Evolutionary conservation across 2,329 filamentous ascomycete genomes (phyloP).

Genomic region (Fusarium metavorans): DNA sequence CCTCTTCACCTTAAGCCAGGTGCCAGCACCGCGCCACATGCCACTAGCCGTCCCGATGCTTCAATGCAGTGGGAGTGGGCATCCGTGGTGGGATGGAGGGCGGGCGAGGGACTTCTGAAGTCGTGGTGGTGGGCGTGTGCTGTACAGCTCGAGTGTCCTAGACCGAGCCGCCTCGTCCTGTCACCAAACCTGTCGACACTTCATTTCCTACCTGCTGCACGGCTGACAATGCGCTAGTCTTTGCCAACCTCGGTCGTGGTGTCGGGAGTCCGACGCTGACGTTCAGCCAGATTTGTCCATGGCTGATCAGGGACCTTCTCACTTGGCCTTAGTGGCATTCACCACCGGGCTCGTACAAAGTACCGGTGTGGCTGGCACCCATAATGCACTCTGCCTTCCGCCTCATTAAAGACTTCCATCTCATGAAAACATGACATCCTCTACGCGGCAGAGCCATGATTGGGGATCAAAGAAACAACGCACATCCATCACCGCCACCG

Average conservation of each 20-base stretch:
- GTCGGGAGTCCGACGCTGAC: conserved; percentile 32
- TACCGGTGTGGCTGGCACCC: conserved; percentile 10
- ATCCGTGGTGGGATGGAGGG: conserved; percentile 6
- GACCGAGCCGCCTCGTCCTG: conserved; percentile 28
- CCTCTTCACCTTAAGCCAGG: conserved; percentile 20
- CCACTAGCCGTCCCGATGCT: conserved; percentile 39
- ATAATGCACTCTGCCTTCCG: background rate
- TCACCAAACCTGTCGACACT: conserved; percentile 31
- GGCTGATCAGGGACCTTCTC: conserved; percentile 29
- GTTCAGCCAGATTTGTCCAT: background rate
- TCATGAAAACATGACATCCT: conserved; percentile 13
- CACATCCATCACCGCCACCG: conserved; percentile 31
- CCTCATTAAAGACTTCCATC: conserved; percentile 2
- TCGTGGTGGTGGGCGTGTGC: conserved; percentile 17
- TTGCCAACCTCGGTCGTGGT: conserved; percentile 39
- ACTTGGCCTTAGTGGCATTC: conserved; percentile 33
- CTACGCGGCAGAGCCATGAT: conserved; percentile 9
- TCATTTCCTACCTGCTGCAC: conserved; percentile 43
- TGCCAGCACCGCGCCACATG: conserved; percentile 34
- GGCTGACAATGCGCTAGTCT: conserved; percentile 36
- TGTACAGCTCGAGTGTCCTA: conserved; percentile 15
- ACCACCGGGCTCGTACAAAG: conserved; percentile 9
- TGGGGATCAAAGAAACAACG: conserved; percentile 33
- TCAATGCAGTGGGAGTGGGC: conserved; percentile 27
- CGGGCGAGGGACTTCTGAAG: conserved; percentile 41